A percentile compares a stretch with the other conserved stretches of the same genome.
phyloP scores from a whole-genome alignment of 2,329 filamentous ascomycete genomes.

The Arthrobotrys pseudoclavata region DNA sequence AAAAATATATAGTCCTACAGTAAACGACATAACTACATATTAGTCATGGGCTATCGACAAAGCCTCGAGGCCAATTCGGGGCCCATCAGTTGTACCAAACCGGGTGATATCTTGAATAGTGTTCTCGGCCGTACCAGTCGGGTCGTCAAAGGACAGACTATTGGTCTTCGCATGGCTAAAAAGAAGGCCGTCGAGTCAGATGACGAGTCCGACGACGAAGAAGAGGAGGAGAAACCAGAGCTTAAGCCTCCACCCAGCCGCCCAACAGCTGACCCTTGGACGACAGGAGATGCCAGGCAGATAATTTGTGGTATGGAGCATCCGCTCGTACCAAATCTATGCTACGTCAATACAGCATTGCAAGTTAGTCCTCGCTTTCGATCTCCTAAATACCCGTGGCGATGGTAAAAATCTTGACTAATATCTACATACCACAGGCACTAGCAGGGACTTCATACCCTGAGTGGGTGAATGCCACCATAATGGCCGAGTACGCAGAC shows the following conservation, averaged over 20 bases:
- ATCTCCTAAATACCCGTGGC: background rate
- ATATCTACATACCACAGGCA: constrained; percentile 13
- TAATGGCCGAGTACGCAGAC: background rate
- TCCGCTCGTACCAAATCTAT: background rate
- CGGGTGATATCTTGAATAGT: background rate
- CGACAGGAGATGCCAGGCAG: constrained; percentile 5
- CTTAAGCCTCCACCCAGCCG: background rate
- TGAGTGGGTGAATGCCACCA: background rate
- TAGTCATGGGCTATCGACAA: background rate
- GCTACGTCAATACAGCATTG: constrained; percentile 34
- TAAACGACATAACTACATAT: background rate
- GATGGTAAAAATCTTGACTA: background rate
- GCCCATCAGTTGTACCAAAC: background rate
- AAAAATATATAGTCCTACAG: background rate
- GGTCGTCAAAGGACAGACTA: background rate
- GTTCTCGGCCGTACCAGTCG: background rate
- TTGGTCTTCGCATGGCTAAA: background rate
- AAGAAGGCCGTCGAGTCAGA: background rate
- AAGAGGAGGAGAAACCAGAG: background rate
- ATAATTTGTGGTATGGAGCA: constrained; percentile 30
- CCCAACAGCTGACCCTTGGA: constrained; percentile 17
- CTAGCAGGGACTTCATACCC: constrained; percentile 35
- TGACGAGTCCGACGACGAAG: background rate
- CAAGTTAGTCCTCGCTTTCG: constrained; percentile 15
- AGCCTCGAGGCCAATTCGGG: background rate